Evolutionary conservation across 768 basidiomycete species (phyloP).

Genomic region (Lyophyllum atratum): DNA sequence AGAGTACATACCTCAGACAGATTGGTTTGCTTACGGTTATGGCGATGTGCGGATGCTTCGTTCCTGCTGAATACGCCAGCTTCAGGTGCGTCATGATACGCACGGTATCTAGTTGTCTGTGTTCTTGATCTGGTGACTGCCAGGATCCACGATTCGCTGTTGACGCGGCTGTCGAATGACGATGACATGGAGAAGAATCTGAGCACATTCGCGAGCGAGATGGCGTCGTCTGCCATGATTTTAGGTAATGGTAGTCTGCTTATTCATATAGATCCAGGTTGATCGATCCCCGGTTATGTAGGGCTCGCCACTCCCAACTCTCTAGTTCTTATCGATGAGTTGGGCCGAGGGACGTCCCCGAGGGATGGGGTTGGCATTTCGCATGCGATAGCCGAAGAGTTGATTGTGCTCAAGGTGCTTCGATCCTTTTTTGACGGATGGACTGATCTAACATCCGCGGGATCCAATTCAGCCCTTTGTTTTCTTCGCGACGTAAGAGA

Average conservation of each 20-base stretch:
- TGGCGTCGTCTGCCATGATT: constrained; percentile 92
- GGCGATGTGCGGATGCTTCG: constrained; percentile 90
- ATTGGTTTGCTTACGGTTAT: constrained; percentile 81
- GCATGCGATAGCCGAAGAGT: constrained; percentile 80
- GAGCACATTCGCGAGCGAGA: constrained; percentile 95
- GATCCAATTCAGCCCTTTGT: constrained; percentile 62
- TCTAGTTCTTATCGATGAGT: constrained; percentile 88
- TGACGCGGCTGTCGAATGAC: constrained; percentile 91
- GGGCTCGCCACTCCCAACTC: constrained; percentile 71
- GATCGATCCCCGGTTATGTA: constrained; percentile 20
- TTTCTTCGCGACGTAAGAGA: constrained; percentile 84
- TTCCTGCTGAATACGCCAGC: constrained; percentile 92
- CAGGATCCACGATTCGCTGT: constrained; percentile 80
- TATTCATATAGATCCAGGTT: background rate
- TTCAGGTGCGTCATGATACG: constrained; percentile 57
- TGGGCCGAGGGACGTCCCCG: constrained; percentile 91
- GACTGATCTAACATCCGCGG: background rate
- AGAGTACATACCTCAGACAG: constrained; percentile 92
- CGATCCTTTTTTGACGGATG: constrained; percentile 1
- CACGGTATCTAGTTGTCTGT: background rate
- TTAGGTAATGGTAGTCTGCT: constrained; percentile 49
- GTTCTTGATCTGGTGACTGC: background rate
- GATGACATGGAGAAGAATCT: constrained; percentile 88
- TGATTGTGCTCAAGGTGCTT: constrained; percentile 71
- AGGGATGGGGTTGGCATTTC: constrained; percentile 80